Evolutionary conservation across 306 rosid genomes (phyloP), one percentile per base, ranked within the genome.

Genomic region (Trifolium subterraneum): DNA sequence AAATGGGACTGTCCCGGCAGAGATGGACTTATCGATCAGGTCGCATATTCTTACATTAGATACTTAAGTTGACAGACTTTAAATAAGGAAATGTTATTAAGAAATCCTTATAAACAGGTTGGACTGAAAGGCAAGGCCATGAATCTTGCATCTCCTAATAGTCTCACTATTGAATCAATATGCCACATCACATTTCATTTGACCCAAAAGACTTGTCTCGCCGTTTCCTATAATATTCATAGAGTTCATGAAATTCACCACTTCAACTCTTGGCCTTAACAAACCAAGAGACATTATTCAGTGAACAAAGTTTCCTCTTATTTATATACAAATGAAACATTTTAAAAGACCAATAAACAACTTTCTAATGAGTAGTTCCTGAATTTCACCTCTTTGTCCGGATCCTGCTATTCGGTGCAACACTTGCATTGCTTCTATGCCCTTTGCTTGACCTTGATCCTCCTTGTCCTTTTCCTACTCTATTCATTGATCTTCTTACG

Each of bases 21-120:
- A 88, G 87, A 80, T 95, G 99, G 99, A 95, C 93, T 36, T 95
- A n/a, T n/a, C n/a, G n/a, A 95, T 86, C 96, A 95, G 99, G 99
- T 92, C 75, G 54, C 54, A 52, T 27, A 39, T 38, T 75, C 55
- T 71, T 70, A 25, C 84, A 42, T 80, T 54, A 36, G 66, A 75
- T 68, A 20, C 65, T 20, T 75, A 20, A 33, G 15, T 38, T 20
- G 8, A 33, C 7, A 45, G 14, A 8, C 6, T 66, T 68, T 39
- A 68, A 83, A 41, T 22, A 50, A 72, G 16, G 70, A 80, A 44
- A 31, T 73, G 47, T 27, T 38, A 42, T 72, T 19, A 78, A 78
- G 52, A 45, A n/a, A 39, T 70, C 55, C 45, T 56, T 61, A 33
- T 41, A 70, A 78, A 69, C 83, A 91, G 97, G 96, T 92, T 29